A percentile compares a stretch with the other conserved stretches of the same genome.
Conservation (phyloP, 2,329 filamentous ascomycete genomes). For the Camillea tinctor region DNA sequence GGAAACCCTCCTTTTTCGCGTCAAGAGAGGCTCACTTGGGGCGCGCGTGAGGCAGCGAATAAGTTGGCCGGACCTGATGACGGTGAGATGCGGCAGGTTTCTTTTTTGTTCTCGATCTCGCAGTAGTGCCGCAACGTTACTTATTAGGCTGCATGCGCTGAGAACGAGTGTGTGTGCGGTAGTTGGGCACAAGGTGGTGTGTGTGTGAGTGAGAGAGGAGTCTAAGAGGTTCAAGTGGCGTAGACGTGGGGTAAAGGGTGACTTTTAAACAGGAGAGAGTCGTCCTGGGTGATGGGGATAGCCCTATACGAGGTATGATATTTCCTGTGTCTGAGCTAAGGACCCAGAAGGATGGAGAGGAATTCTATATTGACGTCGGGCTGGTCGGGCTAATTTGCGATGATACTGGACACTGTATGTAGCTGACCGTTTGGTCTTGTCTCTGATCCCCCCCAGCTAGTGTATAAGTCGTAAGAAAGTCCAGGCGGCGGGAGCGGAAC, state of each 20-base stretch:
- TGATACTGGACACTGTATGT: no score
- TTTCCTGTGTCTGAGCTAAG: neutral
- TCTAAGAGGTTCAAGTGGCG: neutral
- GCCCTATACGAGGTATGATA: neutral
- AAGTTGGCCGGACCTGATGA: neutral
- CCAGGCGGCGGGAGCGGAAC: neutral
- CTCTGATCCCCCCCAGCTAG: no score
- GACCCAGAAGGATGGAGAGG: neutral
- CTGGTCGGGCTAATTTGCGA: neutral
- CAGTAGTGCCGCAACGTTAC: slow-evolving; percentile 27
- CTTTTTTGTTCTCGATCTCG: slow-evolving; percentile 1
- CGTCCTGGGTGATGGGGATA: no score
- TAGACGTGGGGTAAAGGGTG: neutral
- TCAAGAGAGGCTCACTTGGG: slow-evolving; percentile 1
- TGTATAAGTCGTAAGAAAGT: no score
- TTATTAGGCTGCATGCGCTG: slow-evolving; percentile 6
- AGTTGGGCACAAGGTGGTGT: slow-evolving; percentile 5
- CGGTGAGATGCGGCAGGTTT: neutral
- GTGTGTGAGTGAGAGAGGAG: no score
- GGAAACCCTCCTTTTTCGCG: neutral
- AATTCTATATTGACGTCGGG: neutral
- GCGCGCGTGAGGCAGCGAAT: neutral
- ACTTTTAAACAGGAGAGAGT: neutral
- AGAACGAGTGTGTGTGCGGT: slow-evolving; percentile 2
- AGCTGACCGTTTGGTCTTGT: neutral